Base-by-base conservation (phyloP, 805 yeast genomes). In the Candida namnaoensis region DNA sequence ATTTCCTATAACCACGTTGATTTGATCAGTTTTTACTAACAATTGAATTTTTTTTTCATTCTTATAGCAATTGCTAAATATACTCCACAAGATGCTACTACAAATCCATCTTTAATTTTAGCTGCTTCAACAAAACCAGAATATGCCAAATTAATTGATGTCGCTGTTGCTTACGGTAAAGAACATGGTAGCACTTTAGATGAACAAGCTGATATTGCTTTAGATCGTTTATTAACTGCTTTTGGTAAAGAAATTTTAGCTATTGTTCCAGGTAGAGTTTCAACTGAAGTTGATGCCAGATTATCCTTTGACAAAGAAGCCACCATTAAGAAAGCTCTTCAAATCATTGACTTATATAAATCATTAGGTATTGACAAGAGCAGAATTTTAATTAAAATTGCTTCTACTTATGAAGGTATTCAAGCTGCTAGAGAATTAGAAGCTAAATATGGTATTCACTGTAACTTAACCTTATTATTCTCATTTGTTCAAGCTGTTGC, bases 371-470 rank as follows among this genome's bases (percentile, higher is more conserved):
- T 93, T 58, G 60, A 69, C 50, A 88, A 88, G 74, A 96, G 90
- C 50, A 79, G 98, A 67, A 77, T 93, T 49, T 78, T 91, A 62
- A 93, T 93, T 71, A 93, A 93, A 78, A 78, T 93, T 52, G 99
- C 99, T 47, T 84, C 98, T 46, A 93, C 99, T 51, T 93, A 90
- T 86, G 99, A 93, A 73, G 99, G 99, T 76, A 93, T 93, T 66
- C 96, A 87, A 69, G 99, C 99, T 55, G 99, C 99, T 44, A 79
- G 81, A 65, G 95, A 86, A 66, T 78, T 93, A 65, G 99, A 93
- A 76, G 67, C 81, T 52, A 80, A 93, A 68, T 75, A 93, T 74
- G 88, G 80, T 40, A 78, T 93, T 57, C 98, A 93, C 81, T 78
- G 84, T 72, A 93, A 93, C 80, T 77, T 93, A 75, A 93, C 99